Evolutionary conservation across 2,329 filamentous ascomycete species (phyloP), one percentile per base, ranked within the genome.

Genomic region (Teratosphaeria gauchensis): DNA sequence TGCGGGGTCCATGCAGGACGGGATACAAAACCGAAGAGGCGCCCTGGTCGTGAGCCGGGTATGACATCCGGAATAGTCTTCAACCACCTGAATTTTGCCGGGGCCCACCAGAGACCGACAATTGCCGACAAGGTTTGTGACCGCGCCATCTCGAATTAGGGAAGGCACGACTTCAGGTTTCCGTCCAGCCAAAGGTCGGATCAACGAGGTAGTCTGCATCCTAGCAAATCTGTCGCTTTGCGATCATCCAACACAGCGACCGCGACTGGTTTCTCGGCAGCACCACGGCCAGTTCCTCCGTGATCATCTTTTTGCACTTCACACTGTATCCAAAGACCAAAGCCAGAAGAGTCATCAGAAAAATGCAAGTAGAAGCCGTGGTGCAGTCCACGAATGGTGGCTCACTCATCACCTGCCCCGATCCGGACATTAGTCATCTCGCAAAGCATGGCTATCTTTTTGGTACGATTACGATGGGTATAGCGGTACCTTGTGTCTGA

Each of bases 361-460:
- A 48, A 19, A 48, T 48, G 42, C 42, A 21, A 21, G 19, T 16
- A 6, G 42, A 53, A 53, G 30, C 8, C 38, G 56, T 16, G 32
- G 62, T 62, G 59, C 58, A 55, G 38, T 19, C 54, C 14, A 60
- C 59, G 58, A 33, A 59, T 56, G 58, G 63, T 52, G 58, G 53
- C 48, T 55, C 54, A 24, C 57, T 65, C 42, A 62, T 69, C 54
- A 63, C 57, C n/a, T 66, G 64, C 51, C 63, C 65, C 54, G 62
- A 63, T 48, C 65, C 64, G 38, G 61, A 58, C 52, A 58, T 65
- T 58, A 63, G 64, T 55, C 66, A 78, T 59, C 66, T 76, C 21
- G 77, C 81, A 62, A 73, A 77, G 28, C 75, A 80, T 63, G 80
- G 79, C 62, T 83, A 82, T 63, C 77, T 83, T 24, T 42, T 42